phyloP scores from a whole-genome alignment of 129 eudicot species.

The Flaveria sonorensis region DNA sequence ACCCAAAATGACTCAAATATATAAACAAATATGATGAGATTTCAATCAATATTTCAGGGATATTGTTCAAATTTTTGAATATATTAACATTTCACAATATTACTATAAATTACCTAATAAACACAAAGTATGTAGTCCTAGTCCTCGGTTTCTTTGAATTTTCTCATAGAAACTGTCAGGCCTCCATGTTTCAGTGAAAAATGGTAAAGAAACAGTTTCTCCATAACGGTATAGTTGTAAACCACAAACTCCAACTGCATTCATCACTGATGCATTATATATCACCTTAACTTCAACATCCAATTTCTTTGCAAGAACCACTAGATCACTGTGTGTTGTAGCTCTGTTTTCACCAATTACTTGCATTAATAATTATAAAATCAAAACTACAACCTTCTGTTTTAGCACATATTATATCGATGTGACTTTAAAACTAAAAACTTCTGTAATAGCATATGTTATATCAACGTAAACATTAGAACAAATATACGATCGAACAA shows the following conservation, averaged over 20 bases:
- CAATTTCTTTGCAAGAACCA: constrained; percentile 84
- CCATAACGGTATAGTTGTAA: constrained; percentile 95
- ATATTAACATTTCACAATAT: not conserved
- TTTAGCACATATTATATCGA: too few relatives aligned
- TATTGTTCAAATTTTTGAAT: not conserved
- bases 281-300: constrained; percentile 80
- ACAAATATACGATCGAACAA: constrained; percentile 32
- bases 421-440: too few relatives aligned
- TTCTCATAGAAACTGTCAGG: constrained; percentile 91
- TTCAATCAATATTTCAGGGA: not conserved
- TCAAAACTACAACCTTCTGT: not conserved
- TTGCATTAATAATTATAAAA: not conserved
- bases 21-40: not conserved
- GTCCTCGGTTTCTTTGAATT: constrained; percentile 68
- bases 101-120: constrained; percentile 63
- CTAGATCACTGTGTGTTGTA: constrained; percentile 94
- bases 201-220: constrained; percentile 92
- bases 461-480: too few relatives aligned
- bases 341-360: constrained; percentile 51
- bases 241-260: constrained; percentile 96
- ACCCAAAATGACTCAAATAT: not conserved
- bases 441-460: not conserved
- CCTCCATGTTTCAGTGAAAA: constrained; percentile 89
- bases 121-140: constrained; percentile 85
- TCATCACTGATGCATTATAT: constrained; percentile 95